Percentiles rank a stretch among this genome's conserved stretches.
Conservation (phyloP, 1,139 yeast species). For the Waltiozyma sp. region DNA sequence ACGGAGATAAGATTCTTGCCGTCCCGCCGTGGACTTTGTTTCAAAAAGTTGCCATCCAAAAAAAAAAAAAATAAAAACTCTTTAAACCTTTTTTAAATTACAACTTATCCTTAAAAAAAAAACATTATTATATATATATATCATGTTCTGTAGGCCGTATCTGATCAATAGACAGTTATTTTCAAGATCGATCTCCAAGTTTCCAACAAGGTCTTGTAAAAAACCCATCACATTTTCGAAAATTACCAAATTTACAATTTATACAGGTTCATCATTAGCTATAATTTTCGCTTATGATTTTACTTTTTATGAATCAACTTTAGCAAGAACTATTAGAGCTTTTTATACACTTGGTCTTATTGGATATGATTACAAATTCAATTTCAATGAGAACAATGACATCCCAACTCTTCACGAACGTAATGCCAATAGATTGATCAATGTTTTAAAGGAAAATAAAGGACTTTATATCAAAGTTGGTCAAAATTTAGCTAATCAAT, state of each 20-base stretch:
- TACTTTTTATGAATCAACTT: slow-evolving; percentile 34
- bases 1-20: too few relatives aligned
- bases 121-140: too few relatives aligned
- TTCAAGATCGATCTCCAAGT: too few relatives aligned
- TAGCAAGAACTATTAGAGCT: slow-evolving; percentile 43
- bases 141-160: too few relatives aligned
- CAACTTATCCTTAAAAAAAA: too few relatives aligned
- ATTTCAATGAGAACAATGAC: slow-evolving; percentile 31
- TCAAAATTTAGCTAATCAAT: slow-evolving; percentile 81
- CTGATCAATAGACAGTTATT: too few relatives aligned
- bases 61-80: too few relatives aligned
- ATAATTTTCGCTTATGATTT: slow-evolving; percentile 23
- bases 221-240: neutral
- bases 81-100: too few relatives aligned
- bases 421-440: slow-evolving; percentile 44
- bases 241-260: neutral
- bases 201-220: too few relatives aligned
- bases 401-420: slow-evolving; percentile 47
- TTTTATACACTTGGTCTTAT: slow-evolving; percentile 36
- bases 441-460: slow-evolving; percentile 44
- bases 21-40: too few relatives aligned
- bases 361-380: slow-evolving; percentile 49
- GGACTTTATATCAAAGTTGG: slow-evolving; percentile 75
- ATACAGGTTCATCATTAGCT: neutral
- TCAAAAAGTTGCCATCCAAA: too few relatives aligned